Conservation (phyloP, 345 rosid species). For the Lumnitzera racemosa region DNA sequence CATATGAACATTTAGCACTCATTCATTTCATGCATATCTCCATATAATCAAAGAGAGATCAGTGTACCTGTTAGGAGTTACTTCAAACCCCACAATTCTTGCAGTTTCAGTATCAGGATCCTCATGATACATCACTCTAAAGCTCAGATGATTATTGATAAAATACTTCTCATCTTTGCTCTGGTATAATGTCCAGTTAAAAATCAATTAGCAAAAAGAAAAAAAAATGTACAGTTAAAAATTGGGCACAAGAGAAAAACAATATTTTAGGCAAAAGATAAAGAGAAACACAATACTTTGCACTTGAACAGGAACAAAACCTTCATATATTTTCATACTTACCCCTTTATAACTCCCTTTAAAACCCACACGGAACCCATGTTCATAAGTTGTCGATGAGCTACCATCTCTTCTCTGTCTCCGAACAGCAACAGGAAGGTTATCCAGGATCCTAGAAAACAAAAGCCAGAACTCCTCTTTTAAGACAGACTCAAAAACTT, state of each 20-base stretch:
- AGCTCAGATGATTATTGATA: conserved; percentile 91
- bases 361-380: conserved; percentile 93
- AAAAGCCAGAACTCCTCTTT: too few species aligned
- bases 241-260: background rate
- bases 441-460: conserved; percentile 77
- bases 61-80: conserved; percentile 73
- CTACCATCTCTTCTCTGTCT: conserved; percentile 92
- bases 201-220: conserved; percentile 3
- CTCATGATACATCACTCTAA: conserved; percentile 87
- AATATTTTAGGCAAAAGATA: too few species aligned
- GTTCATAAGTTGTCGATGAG: conserved; percentile 79
- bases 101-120: conserved; percentile 78
- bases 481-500: too few species aligned
- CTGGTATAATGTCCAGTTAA: conserved; percentile 24
- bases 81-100: conserved; percentile 96
- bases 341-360: conserved; percentile 96
- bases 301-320: background rate
- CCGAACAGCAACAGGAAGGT: conserved; percentile 96
- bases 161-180: conserved; percentile 95
- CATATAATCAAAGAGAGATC: conserved; percentile 2
- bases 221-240: background rate
- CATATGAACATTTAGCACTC: too few species aligned
- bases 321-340: conserved; percentile 14
- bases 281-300: too few species aligned
- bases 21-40: background rate